Conservation (phyloP, 1,139 yeast genomes). For the Geotrichum citri-aurantii region DNA sequence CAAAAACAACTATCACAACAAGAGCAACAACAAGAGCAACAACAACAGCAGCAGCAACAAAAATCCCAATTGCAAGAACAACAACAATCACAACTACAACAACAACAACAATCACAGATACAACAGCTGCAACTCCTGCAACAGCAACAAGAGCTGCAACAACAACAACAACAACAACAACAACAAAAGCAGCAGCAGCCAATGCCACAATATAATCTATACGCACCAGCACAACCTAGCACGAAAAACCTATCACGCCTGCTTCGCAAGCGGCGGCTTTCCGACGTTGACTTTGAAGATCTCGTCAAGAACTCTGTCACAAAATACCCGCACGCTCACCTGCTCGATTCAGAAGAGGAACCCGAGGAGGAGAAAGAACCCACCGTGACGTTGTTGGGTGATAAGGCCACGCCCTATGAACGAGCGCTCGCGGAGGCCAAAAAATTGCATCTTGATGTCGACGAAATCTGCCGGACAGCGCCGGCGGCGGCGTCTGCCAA, state of each 20-base stretch:
- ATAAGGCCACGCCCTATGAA: conserved; percentile 26
- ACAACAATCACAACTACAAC: not conserved
- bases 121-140: not conserved
- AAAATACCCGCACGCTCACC: conserved; percentile 30
- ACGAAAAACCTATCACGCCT: conserved; percentile 20
- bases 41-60: not conserved
- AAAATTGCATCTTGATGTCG: conserved; percentile 28
- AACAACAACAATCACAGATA: not conserved
- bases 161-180: not conserved
- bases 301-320: conserved; percentile 31
- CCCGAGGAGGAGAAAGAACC: conserved; percentile 26
- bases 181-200: not conserved
- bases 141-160: not conserved
- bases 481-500: conserved; percentile 13
- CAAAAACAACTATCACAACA: not conserved
- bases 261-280: conserved; percentile 17
- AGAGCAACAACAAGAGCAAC: not conserved
- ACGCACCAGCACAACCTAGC: conserved; percentile 11
- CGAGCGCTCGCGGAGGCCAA: conserved; percentile 30
- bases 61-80: conserved; percentile 4
- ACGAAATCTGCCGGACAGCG: conserved; percentile 25
- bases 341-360: conserved; percentile 35
- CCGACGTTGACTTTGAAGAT: conserved; percentile 24
- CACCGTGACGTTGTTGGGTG: conserved; percentile 20
- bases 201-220: not conserved